phyloP scores from a whole-genome alignment of 176 grass and related monocot species.

The Oryza longistaminata region DNA sequence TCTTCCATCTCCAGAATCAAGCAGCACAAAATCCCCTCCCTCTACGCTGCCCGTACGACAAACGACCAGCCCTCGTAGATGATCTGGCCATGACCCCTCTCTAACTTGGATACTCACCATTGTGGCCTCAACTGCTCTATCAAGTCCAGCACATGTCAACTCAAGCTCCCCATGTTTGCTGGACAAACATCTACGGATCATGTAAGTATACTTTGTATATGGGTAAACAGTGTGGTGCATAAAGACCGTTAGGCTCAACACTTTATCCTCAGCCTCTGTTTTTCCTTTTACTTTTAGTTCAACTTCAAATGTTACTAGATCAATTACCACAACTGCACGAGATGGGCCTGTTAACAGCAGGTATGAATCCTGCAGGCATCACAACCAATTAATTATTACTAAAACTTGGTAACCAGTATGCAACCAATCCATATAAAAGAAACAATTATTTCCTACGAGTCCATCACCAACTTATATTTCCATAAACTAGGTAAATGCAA shows the following conservation, averaged over 20 bases:
- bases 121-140: not conserved
- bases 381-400: not conserved
- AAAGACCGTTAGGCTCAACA: not conserved
- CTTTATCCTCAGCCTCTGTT: not conserved
- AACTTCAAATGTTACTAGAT: not conserved
- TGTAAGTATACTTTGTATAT: not conserved
- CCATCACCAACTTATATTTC: no score
- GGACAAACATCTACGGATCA: not conserved
- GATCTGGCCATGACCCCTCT: not conserved
- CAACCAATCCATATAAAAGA: no score
- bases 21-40: not conserved
- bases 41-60: not conserved
- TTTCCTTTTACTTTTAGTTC: not conserved
- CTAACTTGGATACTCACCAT: not conserved
- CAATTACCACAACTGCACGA: not conserved
- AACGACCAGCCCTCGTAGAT: not conserved
- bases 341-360: not conserved
- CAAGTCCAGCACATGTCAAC: not conserved
- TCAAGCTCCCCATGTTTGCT: not conserved
- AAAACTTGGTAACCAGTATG: no score
- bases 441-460: no score
- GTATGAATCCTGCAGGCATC: slow-evolving; percentile 8
- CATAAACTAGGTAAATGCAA: no score
- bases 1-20: not conserved
- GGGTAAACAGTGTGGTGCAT: no score